These are phyloP conservation scores for Polychytrium aggregatum DNA, from an alignment of 192 early-diverging fungal species.

Conservation along the genomic window DNA sequence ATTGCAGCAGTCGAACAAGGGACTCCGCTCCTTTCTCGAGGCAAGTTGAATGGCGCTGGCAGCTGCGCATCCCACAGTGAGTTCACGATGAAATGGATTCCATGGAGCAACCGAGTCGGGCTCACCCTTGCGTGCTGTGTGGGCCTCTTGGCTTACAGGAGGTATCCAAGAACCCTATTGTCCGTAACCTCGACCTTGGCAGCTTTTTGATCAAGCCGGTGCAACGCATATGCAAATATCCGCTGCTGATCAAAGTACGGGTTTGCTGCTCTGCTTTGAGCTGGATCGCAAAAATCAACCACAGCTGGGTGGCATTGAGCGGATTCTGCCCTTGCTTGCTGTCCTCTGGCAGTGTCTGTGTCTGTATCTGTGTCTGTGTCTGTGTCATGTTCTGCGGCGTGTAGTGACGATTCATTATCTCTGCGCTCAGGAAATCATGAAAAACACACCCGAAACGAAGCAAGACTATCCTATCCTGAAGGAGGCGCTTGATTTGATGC, in stretches of 20 bases:
- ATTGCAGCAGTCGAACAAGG: constrained; percentile 19
- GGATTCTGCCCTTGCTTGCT: too few species aligned
- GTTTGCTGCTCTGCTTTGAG: not conserved
- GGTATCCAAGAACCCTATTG: constrained; percentile 26
- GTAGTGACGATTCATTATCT: too few species aligned
- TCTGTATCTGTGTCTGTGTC: too few species aligned
- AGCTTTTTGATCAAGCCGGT: constrained; percentile 89
- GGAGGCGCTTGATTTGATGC: constrained; percentile 27
- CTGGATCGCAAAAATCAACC: not conserved
- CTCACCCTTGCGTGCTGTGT: not conserved
- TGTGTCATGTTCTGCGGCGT: too few species aligned
- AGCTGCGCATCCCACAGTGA: not conserved
- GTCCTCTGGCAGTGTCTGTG: too few species aligned
- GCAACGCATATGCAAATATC: constrained; percentile 99
- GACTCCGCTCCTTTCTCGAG: constrained; percentile 32
- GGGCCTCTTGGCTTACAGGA: too few species aligned
- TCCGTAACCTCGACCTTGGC: constrained; percentile 28
- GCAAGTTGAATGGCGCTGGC: constrained; percentile 7
- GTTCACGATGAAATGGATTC: not conserved
- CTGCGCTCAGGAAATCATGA: constrained; percentile 32
- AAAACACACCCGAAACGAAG: constrained; percentile 28
- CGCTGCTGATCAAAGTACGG: constrained; percentile 56
- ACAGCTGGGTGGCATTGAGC: too few species aligned
- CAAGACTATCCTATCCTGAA: constrained; percentile 20
- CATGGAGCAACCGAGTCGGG: not conserved